Evolutionary conservation across 768 basidiomycete genomes (phyloP).

Genomic region (Suillus brevipes): DNA sequence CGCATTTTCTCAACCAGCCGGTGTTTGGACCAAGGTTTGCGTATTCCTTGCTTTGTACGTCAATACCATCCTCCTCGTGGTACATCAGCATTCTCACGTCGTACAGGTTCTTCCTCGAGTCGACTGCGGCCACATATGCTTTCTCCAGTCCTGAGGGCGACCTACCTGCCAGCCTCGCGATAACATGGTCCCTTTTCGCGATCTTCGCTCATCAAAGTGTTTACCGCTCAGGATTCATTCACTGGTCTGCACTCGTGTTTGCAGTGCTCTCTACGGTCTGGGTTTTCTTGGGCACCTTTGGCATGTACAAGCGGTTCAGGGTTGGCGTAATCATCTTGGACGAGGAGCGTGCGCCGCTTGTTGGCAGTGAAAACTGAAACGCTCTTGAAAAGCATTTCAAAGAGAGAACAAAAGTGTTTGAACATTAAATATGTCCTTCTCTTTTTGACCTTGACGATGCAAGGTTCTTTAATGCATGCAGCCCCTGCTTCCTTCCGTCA

Average conservation of each 20-base stretch:
- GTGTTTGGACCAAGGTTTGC: slow-evolving; percentile 92
- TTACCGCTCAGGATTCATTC: slow-evolving; percentile 65
- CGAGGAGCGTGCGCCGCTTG: slow-evolving; percentile 85
- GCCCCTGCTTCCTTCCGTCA: not conserved
- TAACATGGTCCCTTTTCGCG: slow-evolving; percentile 91
- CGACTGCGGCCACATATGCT: slow-evolving; percentile 90
- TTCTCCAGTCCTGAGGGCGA: slow-evolving; percentile 91
- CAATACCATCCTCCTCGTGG: slow-evolving; percentile 9
- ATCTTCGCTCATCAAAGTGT: slow-evolving; percentile 78
- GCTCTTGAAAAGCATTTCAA: not conserved
- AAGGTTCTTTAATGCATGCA: not conserved
- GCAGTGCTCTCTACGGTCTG: slow-evolving; percentile 83
- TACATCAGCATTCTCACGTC: slow-evolving; percentile 8
- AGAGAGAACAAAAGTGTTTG: not conserved
- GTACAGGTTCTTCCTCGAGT: slow-evolving; percentile 84
- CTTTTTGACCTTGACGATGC: not conserved
- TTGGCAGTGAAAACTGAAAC: slow-evolving; percentile 39
- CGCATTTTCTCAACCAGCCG: slow-evolving; percentile 59
- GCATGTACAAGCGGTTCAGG: slow-evolving; percentile 48
- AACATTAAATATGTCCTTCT: not conserved
- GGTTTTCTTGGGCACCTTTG: slow-evolving; percentile 75
- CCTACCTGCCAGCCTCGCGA: slow-evolving; percentile 87
- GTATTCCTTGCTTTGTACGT: slow-evolving; percentile 88
- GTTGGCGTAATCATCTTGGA: slow-evolving; percentile 66
- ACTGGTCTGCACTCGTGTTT: slow-evolving; percentile 86